Evolutionary conservation across 805 yeast species (phyloP).

Genomic region (Grigorovia transvaalensis): DNA sequence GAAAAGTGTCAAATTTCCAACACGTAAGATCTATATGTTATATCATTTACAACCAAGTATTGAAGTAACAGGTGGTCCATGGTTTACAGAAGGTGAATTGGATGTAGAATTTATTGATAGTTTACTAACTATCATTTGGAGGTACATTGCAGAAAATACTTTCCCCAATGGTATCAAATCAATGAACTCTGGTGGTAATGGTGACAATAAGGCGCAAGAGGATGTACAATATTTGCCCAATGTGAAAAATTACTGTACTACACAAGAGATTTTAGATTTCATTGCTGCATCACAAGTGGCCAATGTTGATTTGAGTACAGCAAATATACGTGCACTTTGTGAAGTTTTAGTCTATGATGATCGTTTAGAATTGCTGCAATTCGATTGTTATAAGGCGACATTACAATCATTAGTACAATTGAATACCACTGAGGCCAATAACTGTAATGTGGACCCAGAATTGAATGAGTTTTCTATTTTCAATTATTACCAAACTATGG

Average conservation of each 20-base stretch:
- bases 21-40: slow-evolving; percentile 92
- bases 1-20: slow-evolving; percentile 85
- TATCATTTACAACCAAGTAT: slow-evolving; percentile 87
- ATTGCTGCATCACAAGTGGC: slow-evolving; percentile 66
- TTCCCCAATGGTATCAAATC: slow-evolving; percentile 58
- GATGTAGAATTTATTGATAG: slow-evolving; percentile 90
- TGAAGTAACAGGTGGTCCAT: slow-evolving; percentile 97
- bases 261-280: slow-evolving; percentile 67
- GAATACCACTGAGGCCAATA: slow-evolving; percentile 28
- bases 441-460: slow-evolving; percentile 1
- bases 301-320: slow-evolving; percentile 61
- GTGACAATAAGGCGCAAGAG: background rate
- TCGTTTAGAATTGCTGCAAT: slow-evolving; percentile 55
- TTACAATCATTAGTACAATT: slow-evolving; percentile 72
- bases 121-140: slow-evolving; percentile 75
- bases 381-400: slow-evolving; percentile 66
- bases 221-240: slow-evolving; percentile 39
- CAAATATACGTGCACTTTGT: slow-evolving; percentile 73
- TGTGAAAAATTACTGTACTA: slow-evolving; percentile 54
- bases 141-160: slow-evolving; percentile 66
- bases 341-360: slow-evolving; percentile 85
- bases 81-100: slow-evolving; percentile 94
- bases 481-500: slow-evolving; percentile 33
- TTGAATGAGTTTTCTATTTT: slow-evolving; percentile 34
- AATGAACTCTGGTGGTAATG: too few species aligned